phyloP scores from a whole-genome alignment of 1,139 yeast genomes.

The Ogataea hybrid region DNA sequence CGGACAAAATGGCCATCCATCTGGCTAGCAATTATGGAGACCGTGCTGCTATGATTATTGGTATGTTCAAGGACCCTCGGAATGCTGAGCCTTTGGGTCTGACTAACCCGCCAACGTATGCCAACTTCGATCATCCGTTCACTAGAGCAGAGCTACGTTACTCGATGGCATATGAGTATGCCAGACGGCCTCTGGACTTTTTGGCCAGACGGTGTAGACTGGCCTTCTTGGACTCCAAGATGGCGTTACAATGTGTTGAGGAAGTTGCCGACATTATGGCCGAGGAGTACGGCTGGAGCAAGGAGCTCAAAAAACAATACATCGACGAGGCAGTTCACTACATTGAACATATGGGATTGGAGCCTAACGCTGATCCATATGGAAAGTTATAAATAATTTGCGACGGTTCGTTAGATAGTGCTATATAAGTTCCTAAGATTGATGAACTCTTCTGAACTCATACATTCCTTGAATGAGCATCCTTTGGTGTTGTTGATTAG shows the following conservation, averaged over 20 bases:
- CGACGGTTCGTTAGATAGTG: slow-evolving; percentile 9
- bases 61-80: slow-evolving; percentile 61
- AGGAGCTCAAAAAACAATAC: slow-evolving; percentile 58
- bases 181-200: slow-evolving; percentile 87
- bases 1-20: slow-evolving; percentile 77
- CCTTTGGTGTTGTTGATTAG: slow-evolving; percentile 38
- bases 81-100: slow-evolving; percentile 44
- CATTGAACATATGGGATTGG: slow-evolving; percentile 56
- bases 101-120: slow-evolving; percentile 39
- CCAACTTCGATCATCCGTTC: slow-evolving; percentile 77
- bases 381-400: slow-evolving; percentile 18
- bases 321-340: slow-evolving; percentile 50
- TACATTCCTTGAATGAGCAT: slow-evolving; percentile 49
- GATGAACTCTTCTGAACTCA: slow-evolving; percentile 45
- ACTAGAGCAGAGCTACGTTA: slow-evolving; percentile 89
- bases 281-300: slow-evolving; percentile 73
- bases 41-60: slow-evolving; percentile 78
- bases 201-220: slow-evolving; percentile 91
- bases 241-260: slow-evolving; percentile 78
- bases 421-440: slow-evolving; percentile 41
- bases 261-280: slow-evolving; percentile 87
- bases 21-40: slow-evolving; percentile 88
- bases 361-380: slow-evolving; percentile 24
- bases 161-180: slow-evolving; percentile 79
- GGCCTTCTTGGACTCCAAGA: slow-evolving; percentile 87